These are phyloP conservation scores for Heimioporus sp. DNA, from an alignment of 768 basidiomycete genomes.

Conservation along the genomic window DNA sequence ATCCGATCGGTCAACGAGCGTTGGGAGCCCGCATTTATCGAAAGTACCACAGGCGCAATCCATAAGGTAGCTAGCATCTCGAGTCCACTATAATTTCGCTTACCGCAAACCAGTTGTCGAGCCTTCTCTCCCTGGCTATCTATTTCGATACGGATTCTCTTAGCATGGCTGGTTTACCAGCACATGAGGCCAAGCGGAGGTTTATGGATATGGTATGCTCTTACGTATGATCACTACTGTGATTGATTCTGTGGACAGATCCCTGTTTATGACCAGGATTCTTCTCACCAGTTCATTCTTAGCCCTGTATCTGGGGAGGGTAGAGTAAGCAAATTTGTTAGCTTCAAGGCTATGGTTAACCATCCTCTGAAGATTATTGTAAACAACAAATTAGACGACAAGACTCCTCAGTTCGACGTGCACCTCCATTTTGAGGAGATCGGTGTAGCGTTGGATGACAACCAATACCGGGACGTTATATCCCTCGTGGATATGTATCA, in stretches of 20 bases:
- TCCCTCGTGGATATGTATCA: constrained; percentile 96
- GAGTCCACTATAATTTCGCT: background rate
- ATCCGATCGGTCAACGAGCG: constrained; percentile 84
- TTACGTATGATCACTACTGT: background rate
- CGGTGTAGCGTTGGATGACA: constrained; percentile 84
- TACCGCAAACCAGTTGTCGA: constrained; percentile 60
- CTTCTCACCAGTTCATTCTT: constrained; percentile 84
- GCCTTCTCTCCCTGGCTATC: constrained; percentile 79
- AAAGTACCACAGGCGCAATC: constrained; percentile 80
- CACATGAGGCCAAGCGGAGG: constrained; percentile 62
- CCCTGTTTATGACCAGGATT: constrained; percentile 42
- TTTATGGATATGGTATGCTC: constrained; percentile 68
- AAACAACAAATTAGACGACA: constrained; percentile 71
- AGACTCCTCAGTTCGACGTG: constrained; percentile 83
- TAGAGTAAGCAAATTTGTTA: constrained; percentile 47
- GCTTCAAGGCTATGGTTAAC: background rate
- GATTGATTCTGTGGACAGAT: constrained; percentile 38
- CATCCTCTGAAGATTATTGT: constrained; percentile 58
- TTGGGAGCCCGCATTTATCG: constrained; percentile 92
- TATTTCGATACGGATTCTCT: constrained; percentile 94
- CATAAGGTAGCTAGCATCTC: constrained; percentile 64
- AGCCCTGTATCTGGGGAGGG: constrained; percentile 97
- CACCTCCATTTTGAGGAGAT: constrained; percentile 91
- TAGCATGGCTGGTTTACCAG: constrained; percentile 69
- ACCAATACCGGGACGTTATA: constrained; percentile 92